These are phyloP conservation scores for Mortierella sp. DNA, from an alignment of 371 early-diverging fungal genomes.

Conservation along the genomic window DNA sequence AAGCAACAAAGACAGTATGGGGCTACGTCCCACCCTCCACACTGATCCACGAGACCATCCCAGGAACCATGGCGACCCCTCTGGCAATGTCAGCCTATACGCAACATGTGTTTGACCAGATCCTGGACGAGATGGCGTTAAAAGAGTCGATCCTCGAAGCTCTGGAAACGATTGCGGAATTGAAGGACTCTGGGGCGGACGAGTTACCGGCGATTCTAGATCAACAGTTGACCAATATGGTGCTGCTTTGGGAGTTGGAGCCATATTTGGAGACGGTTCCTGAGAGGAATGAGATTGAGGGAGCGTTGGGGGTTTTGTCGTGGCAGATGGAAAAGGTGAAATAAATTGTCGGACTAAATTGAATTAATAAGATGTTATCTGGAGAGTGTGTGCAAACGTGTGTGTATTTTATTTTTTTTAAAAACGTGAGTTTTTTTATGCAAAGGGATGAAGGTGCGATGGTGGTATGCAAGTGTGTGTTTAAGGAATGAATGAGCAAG, in stretches of 20 bases:
- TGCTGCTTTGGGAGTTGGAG: slow-evolving; percentile 51
- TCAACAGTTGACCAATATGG: slow-evolving; percentile 47
- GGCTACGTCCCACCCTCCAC: slow-evolving; percentile 29
- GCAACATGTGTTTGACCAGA: slow-evolving; percentile 35
- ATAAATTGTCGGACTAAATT: slow-evolving; percentile 5
- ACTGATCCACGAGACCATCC: slow-evolving; percentile 27
- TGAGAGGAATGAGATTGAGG: slow-evolving; percentile 32
- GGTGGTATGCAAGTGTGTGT: slow-evolving; percentile 2
- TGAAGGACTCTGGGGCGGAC: slow-evolving; percentile 51
- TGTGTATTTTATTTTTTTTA: not conserved
- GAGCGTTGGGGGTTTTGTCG: slow-evolving; percentile 23
- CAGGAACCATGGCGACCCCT: slow-evolving; percentile 40
- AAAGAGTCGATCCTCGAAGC: slow-evolving; percentile 44
- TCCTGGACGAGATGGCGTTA: slow-evolving; percentile 43
- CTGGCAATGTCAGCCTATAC: slow-evolving; percentile 29
- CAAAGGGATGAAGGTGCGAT: slow-evolving; percentile 2
- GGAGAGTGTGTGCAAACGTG: not conserved
- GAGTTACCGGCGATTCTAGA: slow-evolving; percentile 48
- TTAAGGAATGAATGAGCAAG: not conserved
- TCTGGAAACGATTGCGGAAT: slow-evolving; percentile 30
- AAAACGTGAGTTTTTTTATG: not conserved
- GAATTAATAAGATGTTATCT: not conserved
- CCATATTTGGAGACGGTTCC: slow-evolving; percentile 43
- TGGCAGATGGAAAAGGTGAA: slow-evolving; percentile 53
- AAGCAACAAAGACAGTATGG: not conserved